These are phyloP conservation scores for Leccinum holopus DNA, from an alignment of 1,284 basidiomycete species.

Conservation along the genomic window DNA sequence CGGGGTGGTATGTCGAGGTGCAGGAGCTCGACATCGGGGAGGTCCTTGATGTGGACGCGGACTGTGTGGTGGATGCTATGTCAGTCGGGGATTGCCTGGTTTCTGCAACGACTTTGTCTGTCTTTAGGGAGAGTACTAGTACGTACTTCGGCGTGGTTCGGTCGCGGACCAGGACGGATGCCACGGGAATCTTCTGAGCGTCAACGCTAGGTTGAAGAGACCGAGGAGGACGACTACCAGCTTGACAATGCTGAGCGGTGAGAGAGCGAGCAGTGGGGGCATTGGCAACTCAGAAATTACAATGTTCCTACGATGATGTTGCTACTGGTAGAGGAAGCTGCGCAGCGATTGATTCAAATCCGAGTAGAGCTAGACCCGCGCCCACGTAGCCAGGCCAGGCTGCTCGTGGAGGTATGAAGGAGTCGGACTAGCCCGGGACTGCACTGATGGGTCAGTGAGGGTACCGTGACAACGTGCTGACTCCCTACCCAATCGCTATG, in stretches of 20 bases:
- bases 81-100: no score
- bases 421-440: background rate
- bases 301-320: background rate
- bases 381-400: background rate
- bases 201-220: constrained; percentile 15
- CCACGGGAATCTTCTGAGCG: constrained; percentile 1
- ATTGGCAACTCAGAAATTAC: background rate
- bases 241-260: constrained; percentile 22
- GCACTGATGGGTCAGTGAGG: background rate
- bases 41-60: constrained; percentile 15
- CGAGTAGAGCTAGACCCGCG: background rate
- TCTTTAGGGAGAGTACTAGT: background rate
- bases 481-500: background rate
- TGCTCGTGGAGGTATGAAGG: background rate
- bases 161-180: background rate
- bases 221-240: constrained; percentile 21
- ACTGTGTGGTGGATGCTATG: constrained; percentile 8
- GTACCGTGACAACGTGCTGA: no score
- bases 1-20: constrained; percentile 16
- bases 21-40: constrained; percentile 15
- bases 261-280: background rate
- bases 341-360: background rate
- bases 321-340: background rate
- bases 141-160: constrained; percentile 21
- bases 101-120: background rate